phyloP scores from a whole-genome alignment of 192 early-diverging fungal species.

The Linderina pennispora region DNA sequence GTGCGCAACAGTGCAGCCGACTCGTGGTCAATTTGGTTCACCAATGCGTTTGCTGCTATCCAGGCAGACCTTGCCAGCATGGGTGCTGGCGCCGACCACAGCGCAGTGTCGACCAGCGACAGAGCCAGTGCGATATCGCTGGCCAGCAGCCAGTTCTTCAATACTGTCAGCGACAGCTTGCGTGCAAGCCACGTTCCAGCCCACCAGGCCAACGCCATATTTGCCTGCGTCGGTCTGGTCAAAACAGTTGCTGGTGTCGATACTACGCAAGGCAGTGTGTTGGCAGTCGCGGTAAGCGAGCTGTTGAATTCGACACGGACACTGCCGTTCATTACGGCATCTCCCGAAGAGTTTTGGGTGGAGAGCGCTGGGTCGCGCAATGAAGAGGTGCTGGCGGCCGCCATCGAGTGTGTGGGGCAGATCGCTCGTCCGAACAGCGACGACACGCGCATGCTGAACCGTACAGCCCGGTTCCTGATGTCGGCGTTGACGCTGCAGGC shows the following conservation, averaged over 20 bases:
- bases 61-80: background rate
- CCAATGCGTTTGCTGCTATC: background rate
- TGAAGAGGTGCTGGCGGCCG: constrained; percentile 16
- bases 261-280: constrained; percentile 15
- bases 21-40: constrained; percentile 25
- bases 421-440: constrained; percentile 11
- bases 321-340: background rate
- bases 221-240: constrained; percentile 13
- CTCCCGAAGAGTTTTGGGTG: constrained; percentile 10
- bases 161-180: background rate
- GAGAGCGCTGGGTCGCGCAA: constrained; percentile 1
- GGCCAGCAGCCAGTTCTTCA: background rate
- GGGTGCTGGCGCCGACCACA: background rate
- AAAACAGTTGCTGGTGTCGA: constrained; percentile 22
- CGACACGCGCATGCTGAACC: constrained; percentile 9
- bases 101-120: background rate
- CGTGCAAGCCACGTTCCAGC: constrained; percentile 12
- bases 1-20: constrained; percentile 16
- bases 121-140: background rate
- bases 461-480: constrained; percentile 18
- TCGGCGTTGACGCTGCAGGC: constrained; percentile 3
- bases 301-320: background rate
- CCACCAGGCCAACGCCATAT: constrained; percentile 15
- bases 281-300: constrained; percentile 6
- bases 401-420: constrained; percentile 21